Evolutionary conservation across 1,284 basidiomycete species (phyloP), one percentile per base, ranked within the genome.

Genomic region (Phellinidium pouzarii): DNA sequence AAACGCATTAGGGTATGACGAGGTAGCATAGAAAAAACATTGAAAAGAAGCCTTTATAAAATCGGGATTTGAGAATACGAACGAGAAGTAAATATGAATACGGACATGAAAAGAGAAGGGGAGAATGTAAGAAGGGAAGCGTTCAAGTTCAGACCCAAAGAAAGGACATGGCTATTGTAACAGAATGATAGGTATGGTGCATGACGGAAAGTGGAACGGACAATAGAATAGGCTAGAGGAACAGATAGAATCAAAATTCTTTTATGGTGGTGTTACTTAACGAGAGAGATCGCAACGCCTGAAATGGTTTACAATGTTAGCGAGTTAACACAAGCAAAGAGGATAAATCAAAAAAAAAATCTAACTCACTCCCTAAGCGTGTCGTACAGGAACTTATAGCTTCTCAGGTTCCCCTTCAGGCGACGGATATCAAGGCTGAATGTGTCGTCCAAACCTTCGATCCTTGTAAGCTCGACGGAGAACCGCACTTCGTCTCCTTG

Each of bases 331-430:
- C 62, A 29, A 65, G 60, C 43, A 52, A n/a, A 26, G 42, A 51
- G 31, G 48, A 11, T 12, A 23, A 19, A 37, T 22, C 58, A 51
- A 7, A 48, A 49, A 25, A 48, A 36, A 55, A 25, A 26, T 26
- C 25, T 2, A 9, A 84, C 91, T 66, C 68, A 94, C 91, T 87
- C 80, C 75, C 91, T 77, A 63, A 93, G 73, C 52, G 82, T 86
- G 73, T 94, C 89, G 67, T 96, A 95, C 68, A 96, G 76, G 68
- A 89, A 94, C 71, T 94, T 94, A 74, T 94, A 97, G 68, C 87
- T 91, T 73, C 91, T 82, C 61, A 94, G 73, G 64, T 90, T 87
- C n/a, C 94, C 94, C 69, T 94, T 93, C 64, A 95, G 68, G 58
- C 94, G 74, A 60, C 94, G 82, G 66, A 96, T 87, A 71, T 94